Evolutionary conservation across 768 basidiomycete species (phyloP).

Genomic region (Leucogyrophana mollusca): DNA sequence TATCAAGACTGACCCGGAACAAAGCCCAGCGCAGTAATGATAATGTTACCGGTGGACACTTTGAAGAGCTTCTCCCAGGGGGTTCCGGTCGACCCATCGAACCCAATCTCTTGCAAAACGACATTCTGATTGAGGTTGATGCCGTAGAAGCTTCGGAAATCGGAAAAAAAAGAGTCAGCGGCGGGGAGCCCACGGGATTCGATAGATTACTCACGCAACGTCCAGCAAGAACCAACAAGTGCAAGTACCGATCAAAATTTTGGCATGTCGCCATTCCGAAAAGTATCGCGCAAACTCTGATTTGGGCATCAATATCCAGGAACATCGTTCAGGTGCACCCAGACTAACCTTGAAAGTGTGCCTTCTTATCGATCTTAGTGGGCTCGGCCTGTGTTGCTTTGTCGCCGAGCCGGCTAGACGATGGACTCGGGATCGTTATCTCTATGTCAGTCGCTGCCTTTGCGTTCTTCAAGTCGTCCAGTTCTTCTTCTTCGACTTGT

Average conservation of each 20-base stretch:
- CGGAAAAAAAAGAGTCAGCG: not conserved
- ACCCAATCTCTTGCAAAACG: slow-evolving; percentile 74
- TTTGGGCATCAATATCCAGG: too few species aligned
- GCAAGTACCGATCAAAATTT: slow-evolving; percentile 66
- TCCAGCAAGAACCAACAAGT: slow-evolving; percentile 76
- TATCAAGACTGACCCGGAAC: slow-evolving; percentile 59
- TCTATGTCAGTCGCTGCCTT: slow-evolving; percentile 25
- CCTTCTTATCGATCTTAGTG: slow-evolving; percentile 49
- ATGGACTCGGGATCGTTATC: slow-evolving; percentile 1
- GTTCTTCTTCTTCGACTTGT: slow-evolving; percentile 29
- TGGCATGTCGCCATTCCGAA: slow-evolving; percentile 68
- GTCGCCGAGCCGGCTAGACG: slow-evolving; percentile 14
- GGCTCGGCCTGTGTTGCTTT: slow-evolving; percentile 3
- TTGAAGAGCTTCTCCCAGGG: slow-evolving; percentile 69
- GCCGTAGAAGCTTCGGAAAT: slow-evolving; percentile 61
- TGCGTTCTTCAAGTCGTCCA: slow-evolving; percentile 33
- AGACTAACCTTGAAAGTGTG: slow-evolving; percentile 57
- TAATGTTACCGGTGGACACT: slow-evolving; percentile 64
- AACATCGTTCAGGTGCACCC: too few species aligned
- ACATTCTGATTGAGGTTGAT: slow-evolving; percentile 76
- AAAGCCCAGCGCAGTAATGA: slow-evolving; percentile 74
- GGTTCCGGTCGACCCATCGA: slow-evolving; percentile 52
- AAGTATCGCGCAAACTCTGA: slow-evolving; percentile 72
- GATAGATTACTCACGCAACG: slow-evolving; percentile 47
- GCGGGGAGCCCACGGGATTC: not conserved